Evolutionary conservation across 1,284 basidiomycete genomes (phyloP), one percentile per base, ranked within the genome.

Genomic region (Cryptococcus depauperatus): DNA sequence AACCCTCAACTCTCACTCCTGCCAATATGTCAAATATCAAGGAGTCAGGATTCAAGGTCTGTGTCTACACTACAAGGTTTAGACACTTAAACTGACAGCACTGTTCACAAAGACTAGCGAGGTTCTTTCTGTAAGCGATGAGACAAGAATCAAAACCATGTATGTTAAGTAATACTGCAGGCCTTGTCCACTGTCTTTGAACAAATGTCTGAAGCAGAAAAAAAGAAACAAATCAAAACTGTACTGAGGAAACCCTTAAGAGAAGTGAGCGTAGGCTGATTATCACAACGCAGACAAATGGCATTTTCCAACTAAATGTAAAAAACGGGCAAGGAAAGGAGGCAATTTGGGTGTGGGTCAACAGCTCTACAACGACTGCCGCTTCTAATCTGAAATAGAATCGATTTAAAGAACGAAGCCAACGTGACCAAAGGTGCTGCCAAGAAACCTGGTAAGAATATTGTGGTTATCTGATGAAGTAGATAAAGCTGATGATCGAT

Each of bases 381-480:
- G 19, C 23, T 22, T 4, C 35, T 6, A 14, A n/a, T 13, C 7
- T 9, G 0, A 10, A 16, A 13, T 38, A 91, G 89, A n/a, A 89
- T 97, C 58, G 93, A 97, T 76, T 69, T 96, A 65, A 98, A 98
- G 79, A 85, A 90, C 74, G 78, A 80, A 28, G 87, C 85, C 23
- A 76, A 77, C 29, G 80, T 93, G 23, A 82, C 82, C 73, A 83
- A 85, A 71, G 90, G 89, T 32, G 72, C 75, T 18, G 83, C 84
- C 3, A 80, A 83, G 56, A 69, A 69, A 48, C 53, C 73, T 19
- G 69, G 68, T 68, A 46, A 52, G 68, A 53, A 5, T 22, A 4
- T 27, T 7, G 29, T 11, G 22, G 6, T n/a, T n/a, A n/a, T n/a
- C n/a, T n/a, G n/a, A n/a, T 35, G 3, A 2, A n/a, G 29, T 27